These are phyloP conservation scores for Umbelopsis ramanniana DNA, from an alignment of 192 early-diverging fungal genomes.

Conservation along the genomic window DNA sequence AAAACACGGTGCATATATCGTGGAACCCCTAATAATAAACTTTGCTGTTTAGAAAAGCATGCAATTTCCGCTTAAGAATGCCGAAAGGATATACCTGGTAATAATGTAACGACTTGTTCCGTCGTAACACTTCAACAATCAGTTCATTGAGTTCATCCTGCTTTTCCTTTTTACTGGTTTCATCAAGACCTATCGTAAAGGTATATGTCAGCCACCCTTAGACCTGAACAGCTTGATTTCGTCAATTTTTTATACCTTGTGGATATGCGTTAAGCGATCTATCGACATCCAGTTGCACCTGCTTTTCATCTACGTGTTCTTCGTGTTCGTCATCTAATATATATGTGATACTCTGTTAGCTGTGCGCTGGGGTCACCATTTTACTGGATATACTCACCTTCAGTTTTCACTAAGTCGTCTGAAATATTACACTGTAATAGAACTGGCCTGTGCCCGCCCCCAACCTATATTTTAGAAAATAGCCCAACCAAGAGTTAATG, in stretches of 20 bases:
- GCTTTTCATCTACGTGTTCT: constrained; percentile 52
- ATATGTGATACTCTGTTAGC: not conserved
- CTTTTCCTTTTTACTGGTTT: constrained; percentile 42
- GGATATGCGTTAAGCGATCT: constrained; percentile 52
- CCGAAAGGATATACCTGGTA: constrained; percentile 46
- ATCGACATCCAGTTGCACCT: constrained; percentile 51
- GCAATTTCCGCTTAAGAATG: not conserved
- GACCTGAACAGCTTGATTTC: not conserved
- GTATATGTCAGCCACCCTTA: not conserved
- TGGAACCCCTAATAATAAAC: constrained; percentile 54
- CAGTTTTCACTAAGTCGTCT: not conserved
- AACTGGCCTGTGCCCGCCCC: constrained; percentile 43
- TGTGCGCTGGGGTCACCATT: not conserved
- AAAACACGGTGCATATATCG: constrained; percentile 54
- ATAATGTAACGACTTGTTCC: constrained; percentile 53
- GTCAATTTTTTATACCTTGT: constrained; percentile 27
- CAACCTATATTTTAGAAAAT: too few relatives aligned
- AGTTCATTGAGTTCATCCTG: constrained; percentile 52
- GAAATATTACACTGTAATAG: constrained; percentile 42
- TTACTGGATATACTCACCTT: not conserved
- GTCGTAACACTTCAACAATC: constrained; percentile 51
- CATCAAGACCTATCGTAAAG: constrained; percentile 27
- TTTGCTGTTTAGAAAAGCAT: not conserved
- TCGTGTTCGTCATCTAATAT: constrained; percentile 8
- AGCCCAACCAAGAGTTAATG: too few relatives aligned